Conservation (phyloP, 2,329 filamentous ascomycete genomes). For the Verticillium alfalfae region DNA sequence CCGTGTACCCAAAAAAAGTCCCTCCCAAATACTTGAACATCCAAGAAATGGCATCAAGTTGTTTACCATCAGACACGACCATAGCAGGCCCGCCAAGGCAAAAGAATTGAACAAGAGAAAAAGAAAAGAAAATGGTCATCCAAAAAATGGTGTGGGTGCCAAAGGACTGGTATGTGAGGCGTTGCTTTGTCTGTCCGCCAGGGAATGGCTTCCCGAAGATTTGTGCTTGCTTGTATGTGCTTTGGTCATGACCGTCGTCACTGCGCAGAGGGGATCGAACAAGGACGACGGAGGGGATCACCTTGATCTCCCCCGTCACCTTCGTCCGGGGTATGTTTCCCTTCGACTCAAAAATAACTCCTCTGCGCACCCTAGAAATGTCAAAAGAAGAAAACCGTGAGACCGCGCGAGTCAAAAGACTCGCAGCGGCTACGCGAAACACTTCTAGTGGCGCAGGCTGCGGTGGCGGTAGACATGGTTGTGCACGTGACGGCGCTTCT, state of each 20-base stretch:
- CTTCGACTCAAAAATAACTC: not conserved
- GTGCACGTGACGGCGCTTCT: slow-evolving; percentile 27
- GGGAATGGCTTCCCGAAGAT: not conserved
- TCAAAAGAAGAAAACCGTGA: slow-evolving; percentile 11
- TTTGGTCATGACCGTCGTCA: slow-evolving; percentile 1
- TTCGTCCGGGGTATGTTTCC: not conserved
- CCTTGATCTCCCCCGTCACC: not conserved
- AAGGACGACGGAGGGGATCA: not conserved
- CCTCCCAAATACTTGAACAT: slow-evolving; percentile 5
- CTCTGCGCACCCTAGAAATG: slow-evolving; percentile 2
- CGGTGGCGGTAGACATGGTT: slow-evolving; percentile 28
- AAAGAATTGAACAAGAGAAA: not conserved
- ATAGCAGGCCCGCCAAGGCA: not conserved
- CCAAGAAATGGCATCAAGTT: not conserved
- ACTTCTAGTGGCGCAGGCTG: slow-evolving; percentile 18
- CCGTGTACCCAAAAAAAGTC: slow-evolving; percentile 1
- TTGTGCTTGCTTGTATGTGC: not conserved
- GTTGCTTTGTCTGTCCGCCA: not conserved
- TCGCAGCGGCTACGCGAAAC: not conserved
- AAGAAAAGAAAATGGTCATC: not conserved
- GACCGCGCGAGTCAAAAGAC: not conserved
- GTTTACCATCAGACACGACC: not conserved
- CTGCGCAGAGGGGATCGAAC: not conserved
- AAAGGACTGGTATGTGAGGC: not conserved
- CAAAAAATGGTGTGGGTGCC: not conserved